Conservation (phyloP, 1,284 basidiomycete genomes). For the Apiotrichum gracile region DNA sequence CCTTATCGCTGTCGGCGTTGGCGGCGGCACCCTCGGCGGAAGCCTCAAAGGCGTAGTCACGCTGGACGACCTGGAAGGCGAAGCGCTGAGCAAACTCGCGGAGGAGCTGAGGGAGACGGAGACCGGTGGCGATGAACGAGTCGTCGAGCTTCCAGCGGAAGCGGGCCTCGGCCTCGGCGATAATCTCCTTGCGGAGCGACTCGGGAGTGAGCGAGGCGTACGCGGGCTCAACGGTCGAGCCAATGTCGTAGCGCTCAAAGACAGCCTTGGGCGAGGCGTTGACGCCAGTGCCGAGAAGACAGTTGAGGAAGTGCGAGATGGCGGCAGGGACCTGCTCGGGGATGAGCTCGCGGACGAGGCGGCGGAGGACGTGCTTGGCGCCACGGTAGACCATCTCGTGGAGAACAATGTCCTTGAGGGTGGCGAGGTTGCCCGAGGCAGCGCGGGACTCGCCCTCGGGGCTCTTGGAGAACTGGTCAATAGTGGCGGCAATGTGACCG, state of each 20-base stretch:
- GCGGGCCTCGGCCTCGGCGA: conserved; percentile 47
- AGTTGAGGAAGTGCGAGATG: conserved; percentile 57
- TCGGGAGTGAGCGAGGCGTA: conserved; percentile 53
- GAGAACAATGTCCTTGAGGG: conserved; percentile 46
- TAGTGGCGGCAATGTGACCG: conserved; percentile 48
- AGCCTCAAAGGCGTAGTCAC: conserved; percentile 49
- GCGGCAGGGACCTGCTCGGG: conserved; percentile 46
- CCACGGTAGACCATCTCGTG: conserved; percentile 56
- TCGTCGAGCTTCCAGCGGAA: conserved; percentile 52
- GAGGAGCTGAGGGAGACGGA: conserved; percentile 50
- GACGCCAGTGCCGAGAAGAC: conserved; percentile 50
- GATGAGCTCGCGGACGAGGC: conserved; percentile 42
- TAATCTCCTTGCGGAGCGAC: conserved; percentile 46
- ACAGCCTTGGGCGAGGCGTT: conserved; percentile 48
- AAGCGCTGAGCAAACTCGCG: conserved; percentile 52
- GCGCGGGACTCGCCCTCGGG: conserved; percentile 26
- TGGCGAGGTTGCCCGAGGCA: conserved; percentile 35
- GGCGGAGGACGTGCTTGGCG: conserved; percentile 53
- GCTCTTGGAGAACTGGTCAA: conserved; percentile 45
- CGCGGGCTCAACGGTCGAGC: conserved; percentile 26
- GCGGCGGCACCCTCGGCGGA: conserved; percentile 21
- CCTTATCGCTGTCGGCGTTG: conserved; percentile 26
- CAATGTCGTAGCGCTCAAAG: conserved; percentile 41
- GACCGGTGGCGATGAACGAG: conserved; percentile 40
- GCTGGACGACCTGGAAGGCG: conserved; percentile 54